Percentiles rank a stretch among this genome's conserved stretches.
Evolutionary conservation across 2,329 filamentous ascomycete species (phyloP).

Genomic region (Claviceps sp.): DNA sequence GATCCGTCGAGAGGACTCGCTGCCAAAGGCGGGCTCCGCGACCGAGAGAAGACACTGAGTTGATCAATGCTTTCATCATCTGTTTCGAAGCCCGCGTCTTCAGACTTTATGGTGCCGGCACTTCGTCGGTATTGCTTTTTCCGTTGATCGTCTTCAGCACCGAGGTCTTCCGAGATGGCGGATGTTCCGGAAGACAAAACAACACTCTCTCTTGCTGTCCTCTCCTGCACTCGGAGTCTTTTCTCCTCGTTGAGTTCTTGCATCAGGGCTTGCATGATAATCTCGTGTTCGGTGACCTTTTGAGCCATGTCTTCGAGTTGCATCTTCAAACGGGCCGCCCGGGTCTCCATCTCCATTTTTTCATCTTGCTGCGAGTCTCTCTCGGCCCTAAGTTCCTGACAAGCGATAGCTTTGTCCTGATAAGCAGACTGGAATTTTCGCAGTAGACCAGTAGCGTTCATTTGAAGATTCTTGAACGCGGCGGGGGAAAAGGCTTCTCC

Average conservation of each 20-base stretch:
- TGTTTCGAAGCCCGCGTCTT: conserved; percentile 33
- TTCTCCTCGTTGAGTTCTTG: conserved; percentile 40
- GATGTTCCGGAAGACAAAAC: conserved; percentile 24
- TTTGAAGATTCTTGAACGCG: conserved; percentile 47
- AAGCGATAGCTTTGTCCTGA: conserved; percentile 34
- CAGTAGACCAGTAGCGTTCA: conserved; percentile 42
- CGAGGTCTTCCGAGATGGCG: conserved; percentile 38
- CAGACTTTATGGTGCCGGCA: conserved; percentile 28
- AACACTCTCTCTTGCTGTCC: conserved; percentile 15
- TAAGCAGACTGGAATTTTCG: conserved; percentile 46
- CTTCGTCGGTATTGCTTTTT: conserved; percentile 29
- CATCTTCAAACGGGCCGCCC: conserved; percentile 39
- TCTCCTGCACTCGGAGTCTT: conserved; percentile 28
- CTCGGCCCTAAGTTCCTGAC: conserved; percentile 39
- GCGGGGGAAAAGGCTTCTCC: conserved; percentile 43
- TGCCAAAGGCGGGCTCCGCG: conserved; percentile 41
- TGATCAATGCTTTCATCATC: conserved; percentile 37
- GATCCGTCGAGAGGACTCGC: conserved; percentile 10
- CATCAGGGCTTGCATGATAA: conserved; percentile 33
- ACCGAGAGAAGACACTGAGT: conserved; percentile 47
- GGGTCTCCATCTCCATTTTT: conserved; percentile 39
- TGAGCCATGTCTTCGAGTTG: conserved; percentile 47
- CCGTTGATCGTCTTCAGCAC: conserved; percentile 36
- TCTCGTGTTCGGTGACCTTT: conserved; percentile 40
- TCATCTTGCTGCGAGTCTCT: conserved; percentile 41